Evolutionary conservation across 768 basidiomycete genomes (phyloP).

Genomic region (Solioccasus polychromus): DNA sequence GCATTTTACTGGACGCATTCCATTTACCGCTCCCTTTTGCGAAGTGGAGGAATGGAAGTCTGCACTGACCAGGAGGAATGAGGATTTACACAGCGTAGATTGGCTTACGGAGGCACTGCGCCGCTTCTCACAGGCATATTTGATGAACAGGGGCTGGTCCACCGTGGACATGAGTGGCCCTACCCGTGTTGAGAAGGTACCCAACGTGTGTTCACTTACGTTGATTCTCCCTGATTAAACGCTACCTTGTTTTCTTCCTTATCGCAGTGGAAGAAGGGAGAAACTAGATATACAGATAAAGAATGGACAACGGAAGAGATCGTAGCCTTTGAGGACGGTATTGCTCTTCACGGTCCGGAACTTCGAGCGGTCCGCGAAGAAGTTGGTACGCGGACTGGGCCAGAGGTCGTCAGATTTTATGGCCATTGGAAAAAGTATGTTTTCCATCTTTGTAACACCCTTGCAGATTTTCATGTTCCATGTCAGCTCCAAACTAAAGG

Average conservation of each 20-base stretch:
- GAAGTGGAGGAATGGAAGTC: slow-evolving; percentile 68
- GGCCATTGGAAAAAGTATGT: slow-evolving; percentile 82
- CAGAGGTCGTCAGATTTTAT: slow-evolving; percentile 81
- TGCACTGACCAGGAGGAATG: slow-evolving; percentile 49
- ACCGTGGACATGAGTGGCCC: slow-evolving; percentile 62
- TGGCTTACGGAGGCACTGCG: slow-evolving; percentile 77
- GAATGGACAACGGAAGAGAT: slow-evolving; percentile 71
- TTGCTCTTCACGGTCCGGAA: slow-evolving; percentile 71
- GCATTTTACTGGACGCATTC: neutral
- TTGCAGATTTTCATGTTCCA: slow-evolving; percentile 5
- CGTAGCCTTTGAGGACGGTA: slow-evolving; percentile 74
- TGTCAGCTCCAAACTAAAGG: slow-evolving; percentile 60
- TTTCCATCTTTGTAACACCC: slow-evolving; percentile 1
- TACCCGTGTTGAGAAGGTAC: slow-evolving; percentile 64
- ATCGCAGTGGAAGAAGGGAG: slow-evolving; percentile 68
- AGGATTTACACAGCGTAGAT: slow-evolving; percentile 63
- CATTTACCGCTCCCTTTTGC: slow-evolving; percentile 5
- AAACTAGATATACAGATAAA: slow-evolving; percentile 64
- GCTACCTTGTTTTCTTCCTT: slow-evolving; percentile 1
- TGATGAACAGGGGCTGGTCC: slow-evolving; percentile 53
- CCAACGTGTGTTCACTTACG: slow-evolving; percentile 6
- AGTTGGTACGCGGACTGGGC: slow-evolving; percentile 62
- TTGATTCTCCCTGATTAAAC: slow-evolving; percentile 10
- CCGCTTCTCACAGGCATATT: slow-evolving; percentile 67
- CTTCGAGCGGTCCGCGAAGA: slow-evolving; percentile 76